Evolutionary conservation across 352 stramenopile species (phyloP), one percentile per base, ranked within the genome.

Genomic region (Nothophytophthora sp.): DNA sequence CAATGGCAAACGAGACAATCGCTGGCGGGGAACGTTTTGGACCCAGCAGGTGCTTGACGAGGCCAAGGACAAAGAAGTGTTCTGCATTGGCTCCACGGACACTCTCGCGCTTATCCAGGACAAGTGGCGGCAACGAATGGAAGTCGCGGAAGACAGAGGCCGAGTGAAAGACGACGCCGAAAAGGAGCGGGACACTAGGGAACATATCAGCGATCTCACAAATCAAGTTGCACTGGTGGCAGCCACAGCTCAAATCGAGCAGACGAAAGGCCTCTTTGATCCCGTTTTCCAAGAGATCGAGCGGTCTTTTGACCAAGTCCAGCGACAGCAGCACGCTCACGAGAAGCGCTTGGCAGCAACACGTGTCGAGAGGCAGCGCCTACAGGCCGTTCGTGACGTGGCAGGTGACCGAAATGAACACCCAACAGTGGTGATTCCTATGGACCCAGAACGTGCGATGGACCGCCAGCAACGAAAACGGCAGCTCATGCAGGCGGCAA

Each of bases 261-360:
- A 89, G 29, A 81, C 73, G 0, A 68, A 78, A 11, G 54, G 56
- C 9, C 72, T 93, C 3, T 90, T 93, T 56, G 64, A 81, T 7
- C 78, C 80, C 1, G 62, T 91, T 1, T 83, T 90, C 20, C 48
- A 65, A 24, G 66, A 82, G 29, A 69, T 88, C 13, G 74, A 88
- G 46, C 51, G 28, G 15, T 60, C 67, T 11, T 84, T 76, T 32
- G n/a, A 69, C 18, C 33, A 50, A 13, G 56, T 83, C n/a, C 75
- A 86, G 44, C 42, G 38, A 1, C 56, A 73, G 9, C 65, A 78
- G 40, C 49, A 18, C n/a, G 11, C 7, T 1, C 60, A 81, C 16
- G 43, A 68, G 13, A 61, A 43, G 19, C 25, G 25, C 9, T 34
- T 63, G 2, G 15, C 28, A 25, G 43, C 9, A 15, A 57, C n/a